Evolutionary conservation across 192 early-diverging fungal genomes (phyloP), one percentile per base, ranked within the genome.

Genomic region (Backusella luteola): DNA sequence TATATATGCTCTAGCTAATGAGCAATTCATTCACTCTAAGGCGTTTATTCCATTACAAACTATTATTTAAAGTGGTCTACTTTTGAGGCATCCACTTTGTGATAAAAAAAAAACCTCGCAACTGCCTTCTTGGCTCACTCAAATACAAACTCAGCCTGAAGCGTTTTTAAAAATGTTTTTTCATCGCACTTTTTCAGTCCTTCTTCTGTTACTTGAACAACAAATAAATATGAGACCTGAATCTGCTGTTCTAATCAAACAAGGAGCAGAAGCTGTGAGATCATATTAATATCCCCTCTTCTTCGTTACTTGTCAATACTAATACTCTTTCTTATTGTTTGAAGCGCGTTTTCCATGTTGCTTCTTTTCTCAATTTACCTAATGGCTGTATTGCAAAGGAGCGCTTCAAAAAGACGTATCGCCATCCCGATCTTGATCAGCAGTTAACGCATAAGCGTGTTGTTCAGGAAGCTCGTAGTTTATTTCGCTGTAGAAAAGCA

Each of bases 371-470:
- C 46, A 84, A 85, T 14, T 76, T 85, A 14, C 81, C 80, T 14
- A 84, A 85, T 5, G 82, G 82, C 34, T 84, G 82, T 67, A 92
- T 99, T 36, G 93, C 93, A 73, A 99, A 99, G 78, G 93, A 99
- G 82, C 89, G 98, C 26, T 98, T 98, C 83, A 88, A 87, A 39
- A 99, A 99, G 79, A 85, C 89, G 1, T 98, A 98, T 82, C 87
- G 98, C 34, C 96, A 96, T 74, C 96, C 97, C 2, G 88, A 87
- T 21, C 90, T 99, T 35, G 98, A 98, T 81, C 90, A 90, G 42
- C 93, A 94, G 52, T 75, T 97, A 29, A 98, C 96, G 0, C 77
- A 85, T 0, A 77, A 90, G 41, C 85, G 96, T 26, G 90, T 98
- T 35, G 83, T 91, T 19, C 94, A 92, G 84, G 96, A 98, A 82